Base-by-base conservation (phyloP, 1,284 basidiomycete genomes). In the Cutaneotrichosporon curvatum region DNA sequence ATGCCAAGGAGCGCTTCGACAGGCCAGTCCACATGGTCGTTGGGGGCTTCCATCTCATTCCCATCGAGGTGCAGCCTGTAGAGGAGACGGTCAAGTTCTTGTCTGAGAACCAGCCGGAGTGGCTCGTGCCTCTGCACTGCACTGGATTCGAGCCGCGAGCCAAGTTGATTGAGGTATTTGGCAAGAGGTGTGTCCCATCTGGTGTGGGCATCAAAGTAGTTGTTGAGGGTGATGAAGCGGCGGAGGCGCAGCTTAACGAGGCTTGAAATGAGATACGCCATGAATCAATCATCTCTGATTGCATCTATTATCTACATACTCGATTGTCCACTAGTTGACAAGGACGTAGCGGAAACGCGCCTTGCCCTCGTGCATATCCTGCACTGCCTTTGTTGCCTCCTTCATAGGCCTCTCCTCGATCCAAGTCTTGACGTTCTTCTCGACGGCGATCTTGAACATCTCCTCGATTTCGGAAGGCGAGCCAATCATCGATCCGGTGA, bases 111-210 rank as follows among this genome's bases (percentile, higher is more conserved):
- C 62, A 73, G 11, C 85, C 84, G 4, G 76, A 75, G 0, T 87
- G 82, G 56, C 70, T 88, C 33, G 74, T 88, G 0, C 86, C 86
- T 0, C 84, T 89, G 79, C 87, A 88, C 66, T 88, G 86, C 58
- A 80, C 83, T 1, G 85, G 86, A 0, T 84, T 87, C 59, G 75
- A 77, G 25, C 78, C 77, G 22, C 85, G 87, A 62, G 64, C 84
- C 1, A 82, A 81, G 4, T 68, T 89, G 53, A 79, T 81, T 59
- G 68, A 70, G 8, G 83, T 78, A 2, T 73, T 89, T 12, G 85
- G 84, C 16, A 79, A 83, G 40, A 79, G 79, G 1, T 83, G 82
- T 58, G 51, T 67, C 8, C 83, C 84, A 1, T 82, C 80, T 4
- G 84, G 85, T 3, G 81, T 82, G 2, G 85, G 86, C 9, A 76